A percentile compares a stretch with the other conserved stretches of the same genome.
phyloP scores from a whole-genome alignment of 495 filamentous ascomycete genomes.

The Xylaria cubensis region DNA sequence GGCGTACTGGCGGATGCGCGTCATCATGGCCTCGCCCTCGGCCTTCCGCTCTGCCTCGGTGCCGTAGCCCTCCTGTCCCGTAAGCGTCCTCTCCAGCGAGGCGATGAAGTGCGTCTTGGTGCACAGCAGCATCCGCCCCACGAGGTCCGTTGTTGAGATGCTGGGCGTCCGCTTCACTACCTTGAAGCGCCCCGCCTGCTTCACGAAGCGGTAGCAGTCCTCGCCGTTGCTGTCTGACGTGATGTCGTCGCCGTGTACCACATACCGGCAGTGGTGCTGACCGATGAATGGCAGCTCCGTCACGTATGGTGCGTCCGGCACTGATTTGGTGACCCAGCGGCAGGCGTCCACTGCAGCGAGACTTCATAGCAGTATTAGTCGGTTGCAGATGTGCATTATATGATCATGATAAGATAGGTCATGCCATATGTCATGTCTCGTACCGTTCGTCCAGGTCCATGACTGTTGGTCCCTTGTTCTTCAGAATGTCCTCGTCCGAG shows the following conservation, averaged over 20 bases:
- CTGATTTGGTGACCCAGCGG: slow-evolving; percentile 85
- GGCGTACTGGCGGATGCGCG: slow-evolving; percentile 82
- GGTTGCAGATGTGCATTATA: slow-evolving; percentile 17
- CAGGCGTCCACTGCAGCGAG: slow-evolving; percentile 90
- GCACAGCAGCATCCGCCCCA: slow-evolving; percentile 95
- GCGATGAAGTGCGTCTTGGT: slow-evolving; percentile 88
- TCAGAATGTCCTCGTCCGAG: slow-evolving; percentile 90
- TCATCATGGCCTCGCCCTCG: slow-evolving; percentile 65
- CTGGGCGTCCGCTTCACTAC: slow-evolving; percentile 96
- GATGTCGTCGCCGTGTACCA: slow-evolving; percentile 92
- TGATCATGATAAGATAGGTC: slow-evolving; percentile 21
- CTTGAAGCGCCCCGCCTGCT: slow-evolving; percentile 86
- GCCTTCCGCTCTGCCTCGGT: slow-evolving; percentile 67
- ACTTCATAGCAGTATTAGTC: slow-evolving; percentile 34
- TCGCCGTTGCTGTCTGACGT: slow-evolving; percentile 83
- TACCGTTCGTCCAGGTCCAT: slow-evolving; percentile 93
- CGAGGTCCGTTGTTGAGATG: slow-evolving; percentile 96
- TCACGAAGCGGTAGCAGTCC: slow-evolving; percentile 97
- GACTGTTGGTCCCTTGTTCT: slow-evolving; percentile 97
- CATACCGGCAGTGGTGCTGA: slow-evolving; percentile 89
- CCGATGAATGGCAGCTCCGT: slow-evolving; percentile 92
- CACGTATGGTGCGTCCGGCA: slow-evolving; percentile 92
- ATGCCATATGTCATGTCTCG: slow-evolving; percentile 22
- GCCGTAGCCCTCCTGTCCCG: slow-evolving; percentile 74
- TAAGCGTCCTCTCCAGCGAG: slow-evolving; percentile 69